Evolutionary conservation across 2,329 filamentous ascomycete genomes (phyloP), one percentile per base, ranked within the genome.

Genomic region (Pestalotiopsis sp.): DNA sequence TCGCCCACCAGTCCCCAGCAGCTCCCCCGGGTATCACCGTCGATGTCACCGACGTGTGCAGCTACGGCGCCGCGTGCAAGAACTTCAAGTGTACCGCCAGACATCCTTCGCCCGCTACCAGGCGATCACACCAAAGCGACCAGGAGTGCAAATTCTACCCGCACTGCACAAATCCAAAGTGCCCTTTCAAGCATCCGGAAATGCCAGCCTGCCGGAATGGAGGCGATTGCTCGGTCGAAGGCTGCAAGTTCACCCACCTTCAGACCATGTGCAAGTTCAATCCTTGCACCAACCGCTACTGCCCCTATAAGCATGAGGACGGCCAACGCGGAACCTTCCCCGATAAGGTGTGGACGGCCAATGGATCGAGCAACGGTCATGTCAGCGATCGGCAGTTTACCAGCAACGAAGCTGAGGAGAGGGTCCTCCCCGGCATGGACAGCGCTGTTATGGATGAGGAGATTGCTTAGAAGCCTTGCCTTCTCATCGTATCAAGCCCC

Each of bases 191-290:
- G 79, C 96, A 99, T 78, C 94, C 94, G 0, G 88, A 87, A 36
- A 93, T 94, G 88, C 93, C 94, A 6, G 86, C 93, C 27, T 99
- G 96, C 84, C 91, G 93, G 69, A 98, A 98, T 78, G 96, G 96
- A 36, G 92, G 92, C 62, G 93, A 95, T 78, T 99, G 96, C 85
- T 91, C 91, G 45, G 90, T 89, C 4, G 83, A 90, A 13, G 90
- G 90, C 70, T 99, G 96, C 88, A 94, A 94, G 74, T 99, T 97
- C 78, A 95, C 93, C 13, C 96, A 99, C 82, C 83, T 92, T 73
- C 90, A 91, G 79, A 93, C 91, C 62, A 88, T 92, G 79, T 99
- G 96, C 90, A 94, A 91, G 78, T 98, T 92, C 83, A 95, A 91
- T 74, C 96, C 95, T 0, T 99, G 96, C 82, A 88, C 94, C 72